Conservation (phyloP, 495 filamentous ascomycete species). For the Staphylotrichum longicolle region DNA sequence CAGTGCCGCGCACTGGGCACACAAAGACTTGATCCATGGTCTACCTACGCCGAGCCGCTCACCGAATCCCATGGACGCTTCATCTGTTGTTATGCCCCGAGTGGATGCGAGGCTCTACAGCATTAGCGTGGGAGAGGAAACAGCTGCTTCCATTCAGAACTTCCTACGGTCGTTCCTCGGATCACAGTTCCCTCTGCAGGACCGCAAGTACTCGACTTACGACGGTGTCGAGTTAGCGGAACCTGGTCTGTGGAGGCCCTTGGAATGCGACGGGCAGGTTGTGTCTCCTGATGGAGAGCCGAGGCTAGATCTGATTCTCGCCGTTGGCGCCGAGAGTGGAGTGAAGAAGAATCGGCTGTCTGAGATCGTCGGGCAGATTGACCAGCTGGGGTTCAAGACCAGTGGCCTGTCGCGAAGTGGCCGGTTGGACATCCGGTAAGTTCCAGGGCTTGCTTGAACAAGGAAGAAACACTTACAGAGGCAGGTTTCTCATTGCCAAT, state of each 20-base stretch:
- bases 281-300: constrained; percentile 21
- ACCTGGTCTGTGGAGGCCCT: constrained; percentile 37
- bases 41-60: constrained; percentile 23
- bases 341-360: constrained; percentile 39
- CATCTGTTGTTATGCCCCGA: constrained; percentile 23
- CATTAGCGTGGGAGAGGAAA: constrained; percentile 35
- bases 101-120: constrained; percentile 33
- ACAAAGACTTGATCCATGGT: constrained; percentile 15
- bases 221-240: not conserved
- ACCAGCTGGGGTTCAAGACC: constrained; percentile 42
- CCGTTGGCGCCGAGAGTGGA: constrained; percentile 42
- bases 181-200: constrained; percentile 32
- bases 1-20: not conserved
- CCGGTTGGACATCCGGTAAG: constrained; percentile 45
- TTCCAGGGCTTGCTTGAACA: not conserved
- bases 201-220: not conserved
- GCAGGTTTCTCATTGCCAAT: constrained; percentile 47
- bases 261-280: constrained; percentile 27
- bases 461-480: not conserved
- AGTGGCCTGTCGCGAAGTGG: constrained; percentile 40
- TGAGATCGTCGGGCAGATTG: constrained; percentile 38
- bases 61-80: constrained; percentile 17
- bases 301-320: constrained; percentile 45
- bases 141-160: constrained; percentile 45
- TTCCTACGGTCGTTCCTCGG: constrained; percentile 41